Conservation (phyloP, 495 filamentous ascomycete genomes). For the Daldinia grandis region DNA sequence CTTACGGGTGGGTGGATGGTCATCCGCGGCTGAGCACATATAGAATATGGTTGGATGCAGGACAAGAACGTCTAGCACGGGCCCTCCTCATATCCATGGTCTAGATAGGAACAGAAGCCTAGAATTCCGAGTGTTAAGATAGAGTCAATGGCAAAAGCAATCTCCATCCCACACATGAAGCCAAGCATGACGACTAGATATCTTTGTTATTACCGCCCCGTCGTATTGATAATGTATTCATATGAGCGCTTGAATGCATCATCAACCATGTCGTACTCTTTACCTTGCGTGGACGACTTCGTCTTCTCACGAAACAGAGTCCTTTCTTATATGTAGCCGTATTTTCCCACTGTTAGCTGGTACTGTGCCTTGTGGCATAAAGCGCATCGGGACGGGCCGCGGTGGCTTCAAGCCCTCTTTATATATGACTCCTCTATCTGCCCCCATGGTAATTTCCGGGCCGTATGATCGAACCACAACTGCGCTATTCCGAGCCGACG, state of each 20-base stretch:
- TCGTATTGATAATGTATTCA: background rate
- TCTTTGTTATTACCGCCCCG: background rate
- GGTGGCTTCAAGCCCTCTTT: too few relatives aligned
- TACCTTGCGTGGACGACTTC: background rate
- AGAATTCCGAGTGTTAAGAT: background rate
- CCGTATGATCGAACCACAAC: background rate
- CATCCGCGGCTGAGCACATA: background rate
- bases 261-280: background rate
- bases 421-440: background rate
- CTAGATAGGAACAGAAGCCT: too few relatives aligned
- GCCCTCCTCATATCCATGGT: too few relatives aligned
- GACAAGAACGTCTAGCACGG: background rate
- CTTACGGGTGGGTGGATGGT: too few relatives aligned
- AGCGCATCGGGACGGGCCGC: background rate
- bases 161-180: background rate
- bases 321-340: background rate
- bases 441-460: background rate
- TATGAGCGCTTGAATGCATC: background rate
- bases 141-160: background rate
- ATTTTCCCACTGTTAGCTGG: background rate
- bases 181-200: background rate
- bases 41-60: background rate
- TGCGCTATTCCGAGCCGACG: background rate
- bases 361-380: background rate
- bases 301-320: background rate